Evolutionary conservation across 495 filamentous ascomycete genomes (phyloP).

Genomic region (Xylaria flabelliformis): DNA sequence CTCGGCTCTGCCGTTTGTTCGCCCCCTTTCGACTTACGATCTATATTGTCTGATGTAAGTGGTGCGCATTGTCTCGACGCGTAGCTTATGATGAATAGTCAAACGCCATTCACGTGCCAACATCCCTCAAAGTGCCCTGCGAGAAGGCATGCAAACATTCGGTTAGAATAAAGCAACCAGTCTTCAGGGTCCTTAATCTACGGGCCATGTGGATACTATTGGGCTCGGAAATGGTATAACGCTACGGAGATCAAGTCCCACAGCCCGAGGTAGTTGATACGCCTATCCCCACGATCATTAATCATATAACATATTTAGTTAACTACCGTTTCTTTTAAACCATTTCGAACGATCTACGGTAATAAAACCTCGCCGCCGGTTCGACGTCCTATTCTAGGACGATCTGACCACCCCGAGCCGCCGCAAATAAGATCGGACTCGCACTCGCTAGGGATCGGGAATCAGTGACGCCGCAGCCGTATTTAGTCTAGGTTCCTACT

Average conservation of each 20-base stretch:
- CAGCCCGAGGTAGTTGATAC: background rate
- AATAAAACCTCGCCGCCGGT: background rate
- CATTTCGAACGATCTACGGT: background rate
- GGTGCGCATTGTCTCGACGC: background rate
- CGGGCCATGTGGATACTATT: background rate
- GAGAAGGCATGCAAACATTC: background rate
- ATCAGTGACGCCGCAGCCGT: background rate
- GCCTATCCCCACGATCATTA: background rate
- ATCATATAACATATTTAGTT: background rate
- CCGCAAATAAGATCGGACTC: background rate
- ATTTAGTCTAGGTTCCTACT: conserved; percentile 3
- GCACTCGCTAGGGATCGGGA: background rate
- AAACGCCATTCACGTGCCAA: background rate
- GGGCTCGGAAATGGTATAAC: background rate
- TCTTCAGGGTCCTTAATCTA: background rate
- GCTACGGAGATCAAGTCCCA: background rate
- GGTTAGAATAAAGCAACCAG: background rate
- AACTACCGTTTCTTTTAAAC: background rate
- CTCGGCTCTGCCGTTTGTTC: background rate
- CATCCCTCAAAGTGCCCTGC: background rate
- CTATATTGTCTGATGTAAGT: background rate
- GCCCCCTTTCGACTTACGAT: background rate
- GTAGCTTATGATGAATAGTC: background rate
- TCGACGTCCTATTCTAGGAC: background rate
- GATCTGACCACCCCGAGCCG: background rate